phyloP scores from a whole-genome alignment of 306 rosid species.

The Geum urbanum region DNA sequence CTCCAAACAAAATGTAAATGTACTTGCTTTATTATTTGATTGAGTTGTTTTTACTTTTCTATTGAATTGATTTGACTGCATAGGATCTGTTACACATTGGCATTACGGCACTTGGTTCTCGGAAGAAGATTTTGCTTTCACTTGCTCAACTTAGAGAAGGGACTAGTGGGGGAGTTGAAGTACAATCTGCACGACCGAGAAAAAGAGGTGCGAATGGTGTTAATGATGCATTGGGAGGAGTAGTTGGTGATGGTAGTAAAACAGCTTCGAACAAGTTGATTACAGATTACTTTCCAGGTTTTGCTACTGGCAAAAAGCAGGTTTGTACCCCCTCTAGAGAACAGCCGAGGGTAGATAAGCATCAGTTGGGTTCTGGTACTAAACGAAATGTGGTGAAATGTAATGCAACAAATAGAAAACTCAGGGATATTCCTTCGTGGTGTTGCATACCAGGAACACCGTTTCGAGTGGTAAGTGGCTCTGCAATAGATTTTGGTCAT shows the following conservation, averaged over 20 bases:
- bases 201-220: conserved; percentile 36
- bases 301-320: conserved; percentile 48
- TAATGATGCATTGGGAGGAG: conserved; percentile 38
- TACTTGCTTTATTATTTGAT: conserved; percentile 11
- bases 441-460: conserved; percentile 85
- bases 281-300: conserved; percentile 75
- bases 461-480: conserved; percentile 72
- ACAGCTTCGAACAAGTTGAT: conserved; percentile 66
- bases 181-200: conserved; percentile 25
- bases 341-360: conserved; percentile 33
- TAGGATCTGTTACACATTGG: conserved; percentile 84
- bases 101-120: conserved; percentile 79
- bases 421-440: conserved; percentile 70
- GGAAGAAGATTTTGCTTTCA: conserved; percentile 74
- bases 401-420: conserved; percentile 39
- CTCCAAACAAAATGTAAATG: background rate
- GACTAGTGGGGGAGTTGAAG: conserved; percentile 27
- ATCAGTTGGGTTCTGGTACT: conserved; percentile 29
- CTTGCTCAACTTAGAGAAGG: conserved; percentile 61
- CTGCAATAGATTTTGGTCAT: conserved; percentile 21
- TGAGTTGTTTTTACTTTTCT: background rate
- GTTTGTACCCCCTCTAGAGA: conserved; percentile 32
- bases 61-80: conserved; percentile 15
- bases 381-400: conserved; percentile 38
- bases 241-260: conserved; percentile 39